A percentile compares a stretch with the other conserved stretches of the same genome.
These are phyloP conservation scores for Moesziomyces globuligerus DNA, from an alignment of 1,284 basidiomycete genomes.

Conservation along the genomic window DNA sequence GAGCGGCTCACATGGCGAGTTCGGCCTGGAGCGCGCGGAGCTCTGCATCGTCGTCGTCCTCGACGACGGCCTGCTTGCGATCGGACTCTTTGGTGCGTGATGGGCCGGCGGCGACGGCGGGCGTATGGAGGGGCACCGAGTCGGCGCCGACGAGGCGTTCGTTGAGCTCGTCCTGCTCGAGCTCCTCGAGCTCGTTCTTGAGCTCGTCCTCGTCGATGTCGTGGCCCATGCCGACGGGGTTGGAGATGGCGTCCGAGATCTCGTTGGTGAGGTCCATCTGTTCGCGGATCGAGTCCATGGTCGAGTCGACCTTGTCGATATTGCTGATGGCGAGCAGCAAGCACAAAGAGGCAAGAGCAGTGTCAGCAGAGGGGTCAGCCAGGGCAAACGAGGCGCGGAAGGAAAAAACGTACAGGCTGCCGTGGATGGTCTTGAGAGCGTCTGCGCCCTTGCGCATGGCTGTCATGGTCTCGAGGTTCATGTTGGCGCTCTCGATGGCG, in stretches of 20 bases:
- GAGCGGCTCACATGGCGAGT: constrained; percentile 58
- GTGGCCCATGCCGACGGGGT: constrained; percentile 76
- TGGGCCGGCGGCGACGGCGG: constrained; percentile 47
- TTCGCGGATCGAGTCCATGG: constrained; percentile 89
- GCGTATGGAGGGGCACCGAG: constrained; percentile 86
- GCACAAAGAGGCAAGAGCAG: background rate
- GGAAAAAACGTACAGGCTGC: no score
- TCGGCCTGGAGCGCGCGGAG: constrained; percentile 91
- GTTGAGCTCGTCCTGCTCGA: constrained; percentile 92
- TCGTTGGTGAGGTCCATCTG: constrained; percentile 95
- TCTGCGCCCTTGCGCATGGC: constrained; percentile 97
- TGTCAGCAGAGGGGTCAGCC: no score
- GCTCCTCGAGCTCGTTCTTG: constrained; percentile 82
- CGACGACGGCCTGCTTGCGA: constrained; percentile 72
- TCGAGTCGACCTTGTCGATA: constrained; percentile 89
- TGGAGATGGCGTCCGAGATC: constrained; percentile 92
- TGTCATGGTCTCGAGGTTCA: constrained; percentile 97
- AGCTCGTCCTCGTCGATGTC: constrained; percentile 85
- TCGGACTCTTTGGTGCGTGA: constrained; percentile 58
- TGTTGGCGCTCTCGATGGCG: constrained; percentile 95
- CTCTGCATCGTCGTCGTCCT: constrained; percentile 93
- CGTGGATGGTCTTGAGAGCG: constrained; percentile 91
- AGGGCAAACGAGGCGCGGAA: no score
- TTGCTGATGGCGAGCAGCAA: constrained; percentile 72
- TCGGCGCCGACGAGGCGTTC: constrained; percentile 87